phyloP scores from a whole-genome alignment of 805 yeast species.

The Candida fluviatilis region DNA sequence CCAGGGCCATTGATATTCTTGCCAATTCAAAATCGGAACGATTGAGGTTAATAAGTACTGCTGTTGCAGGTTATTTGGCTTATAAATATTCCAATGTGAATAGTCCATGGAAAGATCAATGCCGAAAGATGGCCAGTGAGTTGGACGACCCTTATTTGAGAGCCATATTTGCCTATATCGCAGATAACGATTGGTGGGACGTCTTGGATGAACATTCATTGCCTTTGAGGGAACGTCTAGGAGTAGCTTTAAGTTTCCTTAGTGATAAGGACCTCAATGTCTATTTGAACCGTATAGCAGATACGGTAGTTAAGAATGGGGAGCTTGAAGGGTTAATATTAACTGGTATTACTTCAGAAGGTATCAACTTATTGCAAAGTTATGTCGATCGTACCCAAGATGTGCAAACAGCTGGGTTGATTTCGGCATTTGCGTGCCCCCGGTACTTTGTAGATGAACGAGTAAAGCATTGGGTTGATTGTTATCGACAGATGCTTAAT shows the following conservation, averaged over 20 bases:
- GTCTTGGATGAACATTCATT: slow-evolving; percentile 85
- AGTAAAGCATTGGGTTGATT: slow-evolving; percentile 73
- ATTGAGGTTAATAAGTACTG: slow-evolving; percentile 80
- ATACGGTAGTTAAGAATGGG: slow-evolving; percentile 68
- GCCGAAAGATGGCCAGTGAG: slow-evolving; percentile 83
- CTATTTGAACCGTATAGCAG: slow-evolving; percentile 67
- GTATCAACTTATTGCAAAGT: slow-evolving; percentile 75
- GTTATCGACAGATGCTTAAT: slow-evolving; percentile 64
- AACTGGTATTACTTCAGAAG: slow-evolving; percentile 88
- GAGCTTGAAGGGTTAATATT: slow-evolving; percentile 87
- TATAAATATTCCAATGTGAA: slow-evolving; percentile 55
- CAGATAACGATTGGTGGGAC: slow-evolving; percentile 96
- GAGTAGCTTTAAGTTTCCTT: slow-evolving; percentile 83
- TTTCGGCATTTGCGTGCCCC: slow-evolving; percentile 79
- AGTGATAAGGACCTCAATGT: slow-evolving; percentile 73
- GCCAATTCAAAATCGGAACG: slow-evolving; percentile 69
- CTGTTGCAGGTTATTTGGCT: slow-evolving; percentile 84
- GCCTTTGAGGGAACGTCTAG: slow-evolving; percentile 83
- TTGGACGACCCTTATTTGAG: slow-evolving; percentile 84
- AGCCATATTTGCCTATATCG: slow-evolving; percentile 88
- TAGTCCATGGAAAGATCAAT: slow-evolving; percentile 89
- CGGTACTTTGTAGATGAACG: slow-evolving; percentile 71
- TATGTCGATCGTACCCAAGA: slow-evolving; percentile 88
- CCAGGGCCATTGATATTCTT: slow-evolving; percentile 74
- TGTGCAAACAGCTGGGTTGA: slow-evolving; percentile 85